These are phyloP conservation scores for Proliferodiscus dingleyae DNA, from an alignment of 2,329 filamentous ascomycete genomes.

Conservation along the genomic window DNA sequence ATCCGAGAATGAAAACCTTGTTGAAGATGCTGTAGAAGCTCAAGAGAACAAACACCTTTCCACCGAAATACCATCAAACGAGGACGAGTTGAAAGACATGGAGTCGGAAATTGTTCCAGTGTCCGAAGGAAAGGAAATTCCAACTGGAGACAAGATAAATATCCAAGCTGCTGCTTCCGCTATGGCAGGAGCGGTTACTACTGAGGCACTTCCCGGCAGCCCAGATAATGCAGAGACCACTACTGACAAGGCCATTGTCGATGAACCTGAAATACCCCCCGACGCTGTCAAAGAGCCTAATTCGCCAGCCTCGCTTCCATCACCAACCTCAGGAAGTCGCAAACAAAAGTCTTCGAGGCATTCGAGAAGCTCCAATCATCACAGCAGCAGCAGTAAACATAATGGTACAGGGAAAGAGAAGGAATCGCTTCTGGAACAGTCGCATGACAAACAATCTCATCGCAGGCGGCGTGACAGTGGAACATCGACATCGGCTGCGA, in stretches of 20 bases:
- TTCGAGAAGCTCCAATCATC: slow-evolving; percentile 14
- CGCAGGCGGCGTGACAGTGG: slow-evolving; percentile 24
- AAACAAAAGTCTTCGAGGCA: slow-evolving; percentile 22
- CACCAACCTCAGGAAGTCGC: slow-evolving; percentile 16
- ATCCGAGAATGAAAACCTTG: background rate
- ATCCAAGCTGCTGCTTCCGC: slow-evolving; percentile 7
- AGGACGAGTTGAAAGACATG: background rate
- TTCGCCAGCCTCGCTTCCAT: slow-evolving; percentile 7
- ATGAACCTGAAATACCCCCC: slow-evolving; percentile 22
- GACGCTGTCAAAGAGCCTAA: slow-evolving; percentile 14
- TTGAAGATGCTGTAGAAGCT: background rate
- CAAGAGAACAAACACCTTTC: background rate
- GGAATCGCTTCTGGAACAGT: slow-evolving; percentile 8
- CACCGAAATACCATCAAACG: background rate
- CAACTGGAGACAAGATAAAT: slow-evolving; percentile 4
- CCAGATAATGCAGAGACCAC: slow-evolving; percentile 6
- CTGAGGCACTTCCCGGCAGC: slow-evolving; percentile 9
- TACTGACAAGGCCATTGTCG: slow-evolving; percentile 21
- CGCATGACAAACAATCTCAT: slow-evolving; percentile 12
- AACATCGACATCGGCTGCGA: slow-evolving; percentile 9
- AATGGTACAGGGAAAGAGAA: slow-evolving; percentile 11
- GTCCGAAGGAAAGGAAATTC: slow-evolving; percentile 1
- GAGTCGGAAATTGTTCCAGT: background rate
- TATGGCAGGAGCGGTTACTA: slow-evolving; percentile 10
- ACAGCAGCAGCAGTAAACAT: slow-evolving; percentile 10